Base-by-base conservation (phyloP, 176 grass and related monocot species). In the Musa beccarii region DNA sequence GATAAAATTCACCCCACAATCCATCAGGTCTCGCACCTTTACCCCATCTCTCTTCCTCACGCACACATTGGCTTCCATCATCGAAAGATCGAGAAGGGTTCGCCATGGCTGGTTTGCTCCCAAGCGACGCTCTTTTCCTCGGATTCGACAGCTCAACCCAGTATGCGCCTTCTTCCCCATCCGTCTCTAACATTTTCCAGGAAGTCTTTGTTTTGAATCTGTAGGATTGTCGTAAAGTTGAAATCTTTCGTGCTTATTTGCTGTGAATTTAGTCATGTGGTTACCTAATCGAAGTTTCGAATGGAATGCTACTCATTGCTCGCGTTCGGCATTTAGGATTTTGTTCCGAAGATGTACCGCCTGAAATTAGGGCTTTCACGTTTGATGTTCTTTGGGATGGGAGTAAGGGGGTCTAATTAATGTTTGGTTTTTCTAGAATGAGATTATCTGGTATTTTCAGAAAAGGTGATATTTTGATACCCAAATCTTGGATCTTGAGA, bases 71-170 rank as follows among this genome's bases (percentile, higher is more conserved):
- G 10, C 14, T 54, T 56, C 22, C 13, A 24, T 62, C 19, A 53
- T 22, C 63, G 14, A 73, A 68, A 9, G 71, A n/a, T 72, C 66
- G 22, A 52, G 54, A 64, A 22, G 24, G 13, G 25, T 57, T 53
- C 75, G 62, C 57, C 57, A 87, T 87, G 85, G 85, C 71, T 17
- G 76, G 11, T 50, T 68, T 54, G 6, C 62, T 98, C 72, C 88
- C 90, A 53, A 84, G 82, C n/a, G 95, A 88, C 34, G 74, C 86
- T 2, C 88, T 93, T 20, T 98, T 98, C 80, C 95, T 98, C 23
- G 95, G 90, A 80, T 80, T 98, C 51, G 95, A 98, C 78, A 91
- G 88, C 82, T 98, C 95, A 53, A 98, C 95, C 12, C 95, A 98
- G 95, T 98, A 72, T 87, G 90, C 54, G 51, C 11, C 50, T 1